These are phyloP conservation scores for Trichophaea hybrida DNA, from an alignment of 2,329 filamentous ascomycete genomes.

Conservation along the genomic window DNA sequence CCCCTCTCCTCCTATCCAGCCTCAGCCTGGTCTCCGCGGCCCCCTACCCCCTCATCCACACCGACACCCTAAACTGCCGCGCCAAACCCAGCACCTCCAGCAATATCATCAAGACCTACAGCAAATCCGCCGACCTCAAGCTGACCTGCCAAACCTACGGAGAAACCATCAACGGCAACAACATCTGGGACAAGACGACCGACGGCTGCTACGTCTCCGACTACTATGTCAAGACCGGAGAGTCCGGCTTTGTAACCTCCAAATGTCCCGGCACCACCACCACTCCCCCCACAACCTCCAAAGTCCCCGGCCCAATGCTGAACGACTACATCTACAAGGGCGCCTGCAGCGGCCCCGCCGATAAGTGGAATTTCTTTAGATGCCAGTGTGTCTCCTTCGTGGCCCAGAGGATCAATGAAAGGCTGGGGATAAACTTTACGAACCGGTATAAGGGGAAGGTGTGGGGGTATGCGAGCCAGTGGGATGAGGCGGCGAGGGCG, in stretches of 20 bases:
- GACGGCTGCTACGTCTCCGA: slow-evolving; percentile 16
- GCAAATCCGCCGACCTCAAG: slow-evolving; percentile 6
- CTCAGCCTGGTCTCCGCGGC: neutral
- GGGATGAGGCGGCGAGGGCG: slow-evolving; percentile 1
- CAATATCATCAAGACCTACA: slow-evolving; percentile 10
- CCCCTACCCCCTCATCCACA: neutral
- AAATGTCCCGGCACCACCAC: neutral
- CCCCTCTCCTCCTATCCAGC: neutral
- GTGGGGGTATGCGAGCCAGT: slow-evolving; percentile 5
- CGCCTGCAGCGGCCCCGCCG: slow-evolving; percentile 7
- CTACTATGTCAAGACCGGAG: slow-evolving; percentile 17
- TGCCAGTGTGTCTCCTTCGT: slow-evolving; percentile 14
- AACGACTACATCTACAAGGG: slow-evolving; percentile 7
- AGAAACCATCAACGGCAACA: slow-evolving; percentile 6
- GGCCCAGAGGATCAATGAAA: slow-evolving; percentile 9
- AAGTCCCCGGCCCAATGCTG: slow-evolving; percentile 3
- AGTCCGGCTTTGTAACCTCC: slow-evolving; percentile 1
- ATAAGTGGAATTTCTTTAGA: slow-evolving; percentile 7
- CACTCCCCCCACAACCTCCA: neutral
- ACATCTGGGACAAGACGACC: slow-evolving; percentile 15
- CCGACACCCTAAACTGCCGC: neutral
- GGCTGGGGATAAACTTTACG: slow-evolving; percentile 5
- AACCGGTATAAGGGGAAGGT: slow-evolving; percentile 14
- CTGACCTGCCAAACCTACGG: slow-evolving; percentile 13
- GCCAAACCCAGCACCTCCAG: slow-evolving; percentile 2